Evolutionary conservation across 23 red algal genomes (phyloP).

Genomic region (Gracilaria caudata): DNA sequence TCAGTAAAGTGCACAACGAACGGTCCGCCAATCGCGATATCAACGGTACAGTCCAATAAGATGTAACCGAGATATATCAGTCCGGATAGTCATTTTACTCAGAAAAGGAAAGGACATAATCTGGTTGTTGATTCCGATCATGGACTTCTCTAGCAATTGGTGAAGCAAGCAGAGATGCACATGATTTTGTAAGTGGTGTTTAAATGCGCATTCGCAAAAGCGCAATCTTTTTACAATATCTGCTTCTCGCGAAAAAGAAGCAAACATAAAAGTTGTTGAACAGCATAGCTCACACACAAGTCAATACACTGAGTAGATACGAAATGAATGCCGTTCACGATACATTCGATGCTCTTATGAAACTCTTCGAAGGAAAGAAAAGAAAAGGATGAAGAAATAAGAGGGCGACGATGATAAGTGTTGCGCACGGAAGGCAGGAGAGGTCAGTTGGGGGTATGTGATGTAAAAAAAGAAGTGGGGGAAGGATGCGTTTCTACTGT

Average conservation of each 20-base stretch:
- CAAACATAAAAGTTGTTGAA: conserved; percentile 30
- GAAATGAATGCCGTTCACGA: conserved; percentile 17
- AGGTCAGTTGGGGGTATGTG: not conserved
- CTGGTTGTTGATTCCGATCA: not conserved
- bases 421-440: not conserved
- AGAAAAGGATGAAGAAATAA: conserved; percentile 8
- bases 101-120: not conserved
- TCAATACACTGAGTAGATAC: not conserved
- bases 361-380: not conserved
- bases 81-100: too few species aligned
- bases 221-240: conserved; percentile 33
- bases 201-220: conserved; percentile 22
- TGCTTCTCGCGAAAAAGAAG: conserved; percentile 29
- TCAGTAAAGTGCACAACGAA: too few species aligned
- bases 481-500: not conserved
- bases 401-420: not conserved
- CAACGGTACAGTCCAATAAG: too few species aligned
- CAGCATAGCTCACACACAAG: not conserved
- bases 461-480: not conserved
- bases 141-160: not conserved
- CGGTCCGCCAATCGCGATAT: too few species aligned
- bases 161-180: not conserved
- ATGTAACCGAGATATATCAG: too few species aligned
- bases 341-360: conserved; percentile 11
- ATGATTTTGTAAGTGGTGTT: not conserved